Base-by-base conservation (phyloP, 108 stramenopile genomes). In the Nitzschia sp. region DNA sequence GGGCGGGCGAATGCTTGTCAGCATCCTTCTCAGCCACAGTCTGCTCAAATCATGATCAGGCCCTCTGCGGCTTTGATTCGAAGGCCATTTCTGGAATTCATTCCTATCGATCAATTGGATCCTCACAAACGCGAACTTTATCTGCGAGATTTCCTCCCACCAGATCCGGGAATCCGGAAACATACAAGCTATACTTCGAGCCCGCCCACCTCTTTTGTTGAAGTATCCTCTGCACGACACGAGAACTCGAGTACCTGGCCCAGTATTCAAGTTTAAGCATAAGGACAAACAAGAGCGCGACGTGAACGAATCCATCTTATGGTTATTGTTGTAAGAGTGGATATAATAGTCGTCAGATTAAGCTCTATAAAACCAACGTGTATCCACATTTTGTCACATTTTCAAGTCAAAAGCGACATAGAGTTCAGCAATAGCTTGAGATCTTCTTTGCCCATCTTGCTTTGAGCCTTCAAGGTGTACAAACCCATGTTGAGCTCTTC, bases 111-210 rank as follows among this genome's bases (percentile, higher is more conserved):
- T 57, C 61, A 80, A 41, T 62, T 85, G 25, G 58, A 55, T 25
- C 60, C 59, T 46, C 19, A 26, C 5, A 73, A 78, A 22, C 70
- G 79, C 2, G 76, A 80, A 13, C 27, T 75, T 21, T 85, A 85
- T 69, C 73, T 80, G 9, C 58, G 69, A n/a, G 79, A 78, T 38
- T 85, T 80, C 56, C 50, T 80, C 32, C 84, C 84, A 13, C 84
- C 84, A 3, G 44, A 70, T 47, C 68, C 75, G 36, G 22, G 63
- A 35, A 59, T 73, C 33, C 64, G 60, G 0, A 38, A 61, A 23
- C 6, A 41, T 6, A 13, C 38, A 41, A 41, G 9, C 13, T 41
- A 41, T 13, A 41, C 9, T 13, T 41, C 13, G 38, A 41, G 13
- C 38, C 9, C 38, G 38, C 53, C 1, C 25, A 15, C 8, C 22